A percentile compares a stretch with the other conserved stretches of the same genome.
These are phyloP conservation scores for Mucor sp. DNA, from an alignment of 371 early-diverging fungal genomes.

Conservation along the genomic window DNA sequence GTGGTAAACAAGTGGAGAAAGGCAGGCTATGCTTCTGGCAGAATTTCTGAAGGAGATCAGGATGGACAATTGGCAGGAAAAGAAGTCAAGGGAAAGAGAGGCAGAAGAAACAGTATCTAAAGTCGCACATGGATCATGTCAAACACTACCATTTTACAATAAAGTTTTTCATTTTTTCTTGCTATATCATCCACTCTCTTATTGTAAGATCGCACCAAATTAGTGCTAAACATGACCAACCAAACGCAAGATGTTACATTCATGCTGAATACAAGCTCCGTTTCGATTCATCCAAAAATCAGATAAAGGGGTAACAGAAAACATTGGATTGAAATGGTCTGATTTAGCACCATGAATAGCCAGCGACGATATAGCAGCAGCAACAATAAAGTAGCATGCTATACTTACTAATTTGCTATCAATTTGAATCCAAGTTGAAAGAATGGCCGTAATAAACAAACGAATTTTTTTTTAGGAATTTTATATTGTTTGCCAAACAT, in stretches of 20 bases:
- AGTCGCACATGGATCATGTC: too few relatives aligned
- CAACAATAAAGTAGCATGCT: background rate
- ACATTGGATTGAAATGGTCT: background rate
- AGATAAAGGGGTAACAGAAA: background rate
- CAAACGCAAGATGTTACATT: background rate
- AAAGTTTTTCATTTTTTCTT: too few relatives aligned
- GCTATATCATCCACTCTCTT: too few relatives aligned
- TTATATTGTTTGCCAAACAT: background rate
- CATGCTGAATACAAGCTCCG: background rate
- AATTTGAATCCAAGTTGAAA: background rate
- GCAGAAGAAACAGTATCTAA: conserved; percentile 50
- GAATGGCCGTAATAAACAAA: background rate
- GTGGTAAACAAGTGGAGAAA: conserved; percentile 85
- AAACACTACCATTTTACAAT: too few relatives aligned
- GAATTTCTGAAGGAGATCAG: conserved; percentile 29
- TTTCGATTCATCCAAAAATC: background rate
- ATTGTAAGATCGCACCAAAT: too few relatives aligned
- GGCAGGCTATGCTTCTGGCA: conserved; percentile 63
- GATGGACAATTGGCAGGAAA: conserved; percentile 30
- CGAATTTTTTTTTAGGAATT: background rate
- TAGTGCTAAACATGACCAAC: background rate
- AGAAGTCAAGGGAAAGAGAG: conserved; percentile 51
- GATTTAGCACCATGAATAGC: too few relatives aligned
- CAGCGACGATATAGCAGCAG: background rate
- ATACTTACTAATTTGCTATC: background rate